phyloP scores from a whole-genome alignment of 225 moss, liverwort and hornwort species.

The Pseudisothecium myosuroides region DNA sequence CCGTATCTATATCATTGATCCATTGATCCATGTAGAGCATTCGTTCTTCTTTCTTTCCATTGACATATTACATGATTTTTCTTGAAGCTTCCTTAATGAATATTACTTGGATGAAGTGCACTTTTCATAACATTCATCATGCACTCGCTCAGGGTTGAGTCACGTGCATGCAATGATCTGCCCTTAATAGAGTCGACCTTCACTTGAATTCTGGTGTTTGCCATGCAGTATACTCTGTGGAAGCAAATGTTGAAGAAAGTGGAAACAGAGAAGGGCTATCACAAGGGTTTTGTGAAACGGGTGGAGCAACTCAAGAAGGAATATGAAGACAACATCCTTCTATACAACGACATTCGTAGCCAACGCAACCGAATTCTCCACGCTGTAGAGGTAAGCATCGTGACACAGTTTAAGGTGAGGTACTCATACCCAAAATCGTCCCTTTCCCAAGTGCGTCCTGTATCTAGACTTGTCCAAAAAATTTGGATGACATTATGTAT shows the following conservation, averaged over 20 bases:
- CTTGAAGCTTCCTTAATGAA: neutral
- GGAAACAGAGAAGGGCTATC: conserved; percentile 35
- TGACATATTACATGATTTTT: neutral
- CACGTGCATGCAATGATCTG: neutral
- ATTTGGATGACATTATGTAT: neutral
- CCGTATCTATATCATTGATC: neutral
- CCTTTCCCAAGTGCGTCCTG: neutral
- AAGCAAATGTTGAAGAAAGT: conserved; percentile 44
- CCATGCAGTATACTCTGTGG: conserved; percentile 41
- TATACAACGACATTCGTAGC: conserved; percentile 58
- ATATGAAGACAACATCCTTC: conserved; percentile 22
- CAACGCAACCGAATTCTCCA: conserved; percentile 63
- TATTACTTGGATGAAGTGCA: neutral
- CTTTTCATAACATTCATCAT: neutral
- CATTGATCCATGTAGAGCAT: neutral
- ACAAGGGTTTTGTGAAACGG: conserved; percentile 35
- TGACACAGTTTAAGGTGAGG: neutral
- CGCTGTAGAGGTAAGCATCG: conserved; percentile 25
- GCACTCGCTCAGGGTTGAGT: neutral
- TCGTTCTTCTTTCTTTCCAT: neutral
- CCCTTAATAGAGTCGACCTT: neutral
- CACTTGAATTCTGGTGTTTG: neutral
- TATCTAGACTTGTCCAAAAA: neutral
- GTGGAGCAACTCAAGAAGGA: conserved; percentile 47
- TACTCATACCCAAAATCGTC: neutral